These are phyloP conservation scores for Aspergillus coremiiformis DNA, from an alignment of 495 filamentous ascomycete species.

Conservation along the genomic window DNA sequence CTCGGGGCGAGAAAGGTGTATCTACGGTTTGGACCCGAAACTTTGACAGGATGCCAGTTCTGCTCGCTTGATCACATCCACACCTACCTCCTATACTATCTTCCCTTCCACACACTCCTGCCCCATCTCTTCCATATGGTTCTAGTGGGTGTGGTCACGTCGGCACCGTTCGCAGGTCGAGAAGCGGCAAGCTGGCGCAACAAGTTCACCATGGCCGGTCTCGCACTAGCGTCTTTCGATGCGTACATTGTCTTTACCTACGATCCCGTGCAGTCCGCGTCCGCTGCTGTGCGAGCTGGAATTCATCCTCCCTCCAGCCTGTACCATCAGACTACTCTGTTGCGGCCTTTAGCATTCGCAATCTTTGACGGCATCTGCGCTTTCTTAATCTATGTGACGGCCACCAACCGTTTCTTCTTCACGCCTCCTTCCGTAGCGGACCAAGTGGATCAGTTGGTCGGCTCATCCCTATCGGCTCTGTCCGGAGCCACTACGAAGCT, in stretches of 20 bases:
- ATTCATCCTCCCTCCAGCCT: constrained; percentile 39
- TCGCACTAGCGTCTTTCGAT: constrained; percentile 56
- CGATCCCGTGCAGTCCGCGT: constrained; percentile 49
- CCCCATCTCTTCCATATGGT: constrained; percentile 74
- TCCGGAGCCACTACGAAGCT: constrained; percentile 44
- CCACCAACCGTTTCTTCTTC: constrained; percentile 65
- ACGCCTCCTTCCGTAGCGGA: constrained; percentile 44
- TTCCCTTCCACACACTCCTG: constrained; percentile 58
- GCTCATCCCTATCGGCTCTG: constrained; percentile 33
- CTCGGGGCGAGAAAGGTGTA: constrained; percentile 72
- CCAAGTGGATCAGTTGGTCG: constrained; percentile 33
- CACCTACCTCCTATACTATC: constrained; percentile 72
- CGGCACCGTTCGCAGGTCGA: constrained; percentile 44
- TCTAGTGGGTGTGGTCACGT: constrained; percentile 58
- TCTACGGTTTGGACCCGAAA: constrained; percentile 68
- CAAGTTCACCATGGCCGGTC: constrained; percentile 54
- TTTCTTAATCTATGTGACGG: constrained; percentile 58
- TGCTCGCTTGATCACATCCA: constrained; percentile 66
- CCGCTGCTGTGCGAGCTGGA: constrained; percentile 30
- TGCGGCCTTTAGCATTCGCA: constrained; percentile 52
- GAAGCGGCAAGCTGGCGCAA: constrained; percentile 62
- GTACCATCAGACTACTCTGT: constrained; percentile 57
- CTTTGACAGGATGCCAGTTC: constrained; percentile 67
- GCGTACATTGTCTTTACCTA: constrained; percentile 53
- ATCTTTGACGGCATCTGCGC: constrained; percentile 55